Percentiles rank a stretch among this genome's conserved stretches.
These are phyloP conservation scores for Solanum aculeatissimum DNA, from an alignment of 305 asterid species.

Conservation along the genomic window DNA sequence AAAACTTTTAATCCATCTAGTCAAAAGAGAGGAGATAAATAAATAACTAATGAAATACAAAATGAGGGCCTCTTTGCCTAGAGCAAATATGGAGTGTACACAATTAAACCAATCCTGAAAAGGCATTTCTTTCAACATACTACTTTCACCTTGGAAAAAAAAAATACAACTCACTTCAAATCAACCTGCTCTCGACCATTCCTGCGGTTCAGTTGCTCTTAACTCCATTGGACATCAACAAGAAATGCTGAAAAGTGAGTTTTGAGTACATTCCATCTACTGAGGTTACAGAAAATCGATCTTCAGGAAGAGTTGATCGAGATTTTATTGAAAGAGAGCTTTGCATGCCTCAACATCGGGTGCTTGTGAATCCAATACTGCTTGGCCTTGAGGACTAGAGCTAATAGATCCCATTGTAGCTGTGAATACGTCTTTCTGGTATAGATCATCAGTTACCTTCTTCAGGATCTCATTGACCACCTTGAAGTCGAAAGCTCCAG, in stretches of 20 bases:
- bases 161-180: slow-evolving; percentile 28
- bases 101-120: slow-evolving; percentile 28
- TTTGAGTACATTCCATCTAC: slow-evolving; percentile 1
- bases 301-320: slow-evolving; percentile 6
- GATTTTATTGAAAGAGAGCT: slow-evolving; percentile 34
- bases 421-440: slow-evolving; percentile 36
- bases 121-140: slow-evolving; percentile 20
- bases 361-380: slow-evolving; percentile 46
- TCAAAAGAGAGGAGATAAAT: slow-evolving; percentile 15
- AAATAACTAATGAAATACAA: slow-evolving; percentile 43
- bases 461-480: slow-evolving; percentile 36
- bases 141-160: slow-evolving; percentile 10
- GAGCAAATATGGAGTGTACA: slow-evolving; percentile 7
- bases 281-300: slow-evolving; percentile 10
- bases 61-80: slow-evolving; percentile 9
- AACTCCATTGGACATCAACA: neutral
- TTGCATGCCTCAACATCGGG: slow-evolving; percentile 50
- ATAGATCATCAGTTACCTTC: slow-evolving; percentile 42
- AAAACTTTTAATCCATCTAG: slow-evolving; percentile 29
- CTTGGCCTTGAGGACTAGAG: slow-evolving; percentile 33
- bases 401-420: slow-evolving; percentile 22
- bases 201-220: neutral
- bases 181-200: neutral
- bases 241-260: slow-evolving; percentile 14
- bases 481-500: slow-evolving; percentile 48